Evolutionary conservation across 345 rosid species (phyloP).

Genomic region (Ricinus communis): DNA sequence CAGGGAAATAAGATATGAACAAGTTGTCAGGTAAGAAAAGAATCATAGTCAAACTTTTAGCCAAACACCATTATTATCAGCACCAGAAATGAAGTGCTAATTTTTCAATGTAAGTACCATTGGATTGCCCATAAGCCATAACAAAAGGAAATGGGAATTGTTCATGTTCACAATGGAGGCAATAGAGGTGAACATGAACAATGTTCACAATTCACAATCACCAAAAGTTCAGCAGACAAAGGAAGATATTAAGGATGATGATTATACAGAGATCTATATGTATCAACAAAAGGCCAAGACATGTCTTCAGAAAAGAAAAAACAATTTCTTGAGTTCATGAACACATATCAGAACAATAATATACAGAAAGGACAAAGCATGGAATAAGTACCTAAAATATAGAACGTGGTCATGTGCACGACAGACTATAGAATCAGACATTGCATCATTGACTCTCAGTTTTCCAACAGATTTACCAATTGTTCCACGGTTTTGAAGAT

Average conservation of each 20-base stretch:
- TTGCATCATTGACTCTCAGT: conserved; percentile 77
- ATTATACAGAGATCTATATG: too few relatives aligned
- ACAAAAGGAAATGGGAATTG: not conserved
- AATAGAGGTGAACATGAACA: not conserved
- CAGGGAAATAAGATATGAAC: too few relatives aligned
- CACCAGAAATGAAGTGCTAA: not conserved
- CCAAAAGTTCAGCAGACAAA: too few relatives aligned
- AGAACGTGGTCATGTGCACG: conserved; percentile 89
- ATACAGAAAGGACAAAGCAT: not conserved
- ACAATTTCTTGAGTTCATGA: not conserved
- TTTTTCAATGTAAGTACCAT: not conserved
- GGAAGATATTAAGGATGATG: too few relatives aligned
- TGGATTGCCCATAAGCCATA: not conserved
- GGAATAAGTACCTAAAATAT: conserved; percentile 70
- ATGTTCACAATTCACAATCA: too few relatives aligned
- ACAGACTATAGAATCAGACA: conserved; percentile 94
- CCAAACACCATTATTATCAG: not conserved
- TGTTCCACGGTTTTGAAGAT: conserved; percentile 93
- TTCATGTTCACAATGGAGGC: too few relatives aligned
- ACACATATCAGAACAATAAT: not conserved
- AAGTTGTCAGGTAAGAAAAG: not conserved
- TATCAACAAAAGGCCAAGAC: too few relatives aligned
- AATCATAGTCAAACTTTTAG: not conserved
- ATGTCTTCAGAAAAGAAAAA: too few relatives aligned
- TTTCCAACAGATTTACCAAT: conserved; percentile 97